These are phyloP conservation scores for Plantago coronopus DNA, from an alignment of 305 asterid genomes.

Conservation along the genomic window DNA sequence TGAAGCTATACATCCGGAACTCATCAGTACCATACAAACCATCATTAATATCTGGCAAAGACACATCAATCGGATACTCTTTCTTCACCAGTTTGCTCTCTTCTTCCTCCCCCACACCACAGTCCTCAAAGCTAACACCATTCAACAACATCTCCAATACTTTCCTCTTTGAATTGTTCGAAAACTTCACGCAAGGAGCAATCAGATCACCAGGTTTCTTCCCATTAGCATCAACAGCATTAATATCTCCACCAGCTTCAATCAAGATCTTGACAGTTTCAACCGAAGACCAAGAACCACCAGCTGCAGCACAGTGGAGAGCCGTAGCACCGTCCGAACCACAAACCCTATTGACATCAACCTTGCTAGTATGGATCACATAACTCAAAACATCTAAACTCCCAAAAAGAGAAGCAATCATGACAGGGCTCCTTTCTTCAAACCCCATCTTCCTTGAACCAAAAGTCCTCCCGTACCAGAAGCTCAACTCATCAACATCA, in stretches of 20 bases:
- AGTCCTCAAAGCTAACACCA: slow-evolving; percentile 23
- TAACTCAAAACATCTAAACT: slow-evolving; percentile 47
- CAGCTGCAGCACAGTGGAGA: slow-evolving; percentile 74
- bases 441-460: slow-evolving; percentile 61
- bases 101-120: slow-evolving; percentile 32
- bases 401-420: slow-evolving; percentile 65
- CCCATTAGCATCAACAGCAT: slow-evolving; percentile 42
- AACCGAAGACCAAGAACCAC: slow-evolving; percentile 45
- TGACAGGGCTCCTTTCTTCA: slow-evolving; percentile 59
- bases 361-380: slow-evolving; percentile 35
- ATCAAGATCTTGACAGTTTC: slow-evolving; percentile 47
- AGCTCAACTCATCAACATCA: slow-evolving; percentile 35
- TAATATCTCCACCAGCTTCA: slow-evolving; percentile 37
- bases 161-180: slow-evolving; percentile 27
- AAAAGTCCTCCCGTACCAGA: slow-evolving; percentile 51
- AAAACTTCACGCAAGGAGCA: slow-evolving; percentile 34
- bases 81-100: slow-evolving; percentile 37
- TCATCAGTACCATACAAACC: slow-evolving; percentile 65
- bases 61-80: slow-evolving; percentile 47
- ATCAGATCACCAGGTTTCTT: slow-evolving; percentile 52
- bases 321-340: slow-evolving; percentile 69
- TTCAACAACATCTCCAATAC: slow-evolving; percentile 45
- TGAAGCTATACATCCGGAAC: slow-evolving; percentile 66
- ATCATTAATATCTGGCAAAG: slow-evolving; percentile 61
- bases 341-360: slow-evolving; percentile 56